Evolutionary conservation across 768 basidiomycete species (phyloP).

Genomic region (Trametes villosa): DNA sequence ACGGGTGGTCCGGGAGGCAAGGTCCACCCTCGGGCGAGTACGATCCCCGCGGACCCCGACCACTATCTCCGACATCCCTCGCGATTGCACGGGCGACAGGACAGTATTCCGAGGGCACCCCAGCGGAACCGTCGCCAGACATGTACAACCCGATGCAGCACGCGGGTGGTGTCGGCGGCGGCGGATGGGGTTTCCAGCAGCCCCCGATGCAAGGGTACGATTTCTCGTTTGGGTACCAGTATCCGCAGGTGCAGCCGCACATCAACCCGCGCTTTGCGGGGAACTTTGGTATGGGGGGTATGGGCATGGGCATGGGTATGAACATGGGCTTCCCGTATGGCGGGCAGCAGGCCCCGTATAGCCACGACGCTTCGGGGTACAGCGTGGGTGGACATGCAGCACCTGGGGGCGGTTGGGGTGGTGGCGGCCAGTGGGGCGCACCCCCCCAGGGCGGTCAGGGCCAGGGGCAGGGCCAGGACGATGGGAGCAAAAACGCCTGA

Average conservation of each 20-base stretch:
- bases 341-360: slow-evolving; percentile 15
- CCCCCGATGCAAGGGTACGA: slow-evolving; percentile 20
- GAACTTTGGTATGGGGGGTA: slow-evolving; percentile 65
- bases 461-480: neutral
- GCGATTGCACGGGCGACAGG: slow-evolving; percentile 52
- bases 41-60: slow-evolving; percentile 34
- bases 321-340: slow-evolving; percentile 31
- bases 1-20: slow-evolving; percentile 30
- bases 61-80: slow-evolving; percentile 50
- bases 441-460: neutral
- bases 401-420: slow-evolving; percentile 5
- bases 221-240: slow-evolving; percentile 25
- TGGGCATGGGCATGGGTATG: slow-evolving; percentile 42
- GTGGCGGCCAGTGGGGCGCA: neutral
- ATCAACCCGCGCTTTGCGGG: slow-evolving; percentile 83
- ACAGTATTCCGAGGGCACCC: slow-evolving; percentile 39
- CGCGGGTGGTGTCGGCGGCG: slow-evolving; percentile 2
- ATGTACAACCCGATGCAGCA: slow-evolving; percentile 1
- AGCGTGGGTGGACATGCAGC: neutral
- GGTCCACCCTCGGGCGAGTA: slow-evolving; percentile 36
- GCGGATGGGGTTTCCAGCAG: slow-evolving; percentile 27
- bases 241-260: slow-evolving; percentile 68
- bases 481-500: neutral
- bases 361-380: slow-evolving; percentile 17
- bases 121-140: slow-evolving; percentile 12